Evolutionary conservation across 2,329 filamentous ascomycete species (phyloP).

Genomic region (Sphaerulina vaccinii): DNA sequence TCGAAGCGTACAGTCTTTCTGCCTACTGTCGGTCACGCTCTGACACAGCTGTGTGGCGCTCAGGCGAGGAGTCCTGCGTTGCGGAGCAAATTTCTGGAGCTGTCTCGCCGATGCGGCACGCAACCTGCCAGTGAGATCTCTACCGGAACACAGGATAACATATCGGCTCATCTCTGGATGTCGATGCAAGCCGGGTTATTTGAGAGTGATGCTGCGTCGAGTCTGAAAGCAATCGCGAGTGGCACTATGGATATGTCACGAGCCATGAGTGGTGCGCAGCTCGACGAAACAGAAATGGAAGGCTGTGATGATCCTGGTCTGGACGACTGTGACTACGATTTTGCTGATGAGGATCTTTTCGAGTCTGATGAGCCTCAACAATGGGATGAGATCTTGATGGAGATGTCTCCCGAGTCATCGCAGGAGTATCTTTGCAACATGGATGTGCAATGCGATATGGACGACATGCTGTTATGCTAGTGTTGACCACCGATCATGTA

Average conservation of each 20-base stretch:
- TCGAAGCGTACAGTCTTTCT: slow-evolving; percentile 36
- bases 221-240: neutral
- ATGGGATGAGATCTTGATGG: neutral
- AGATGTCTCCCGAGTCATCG: neutral
- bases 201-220: neutral
- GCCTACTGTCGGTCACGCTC: slow-evolving; percentile 42
- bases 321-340: neutral
- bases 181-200: neutral
- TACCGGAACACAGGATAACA: neutral
- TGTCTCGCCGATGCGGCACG: slow-evolving; percentile 10
- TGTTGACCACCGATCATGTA: too few relatives aligned
- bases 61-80: slow-evolving; percentile 13
- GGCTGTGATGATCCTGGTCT: neutral
- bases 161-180: neutral
- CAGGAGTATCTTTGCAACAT: neutral
- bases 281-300: neutral
- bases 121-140: neutral
- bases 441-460: neutral
- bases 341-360: neutral
- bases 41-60: slow-evolving; percentile 16
- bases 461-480: neutral
- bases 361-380: neutral
- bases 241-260: neutral
- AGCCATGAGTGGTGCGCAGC: neutral
- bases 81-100: slow-evolving; percentile 18